These are phyloP conservation scores for Scheffersomyces segobiensis DNA, from an alignment of 1,139 yeast species.

Conservation along the genomic window DNA sequence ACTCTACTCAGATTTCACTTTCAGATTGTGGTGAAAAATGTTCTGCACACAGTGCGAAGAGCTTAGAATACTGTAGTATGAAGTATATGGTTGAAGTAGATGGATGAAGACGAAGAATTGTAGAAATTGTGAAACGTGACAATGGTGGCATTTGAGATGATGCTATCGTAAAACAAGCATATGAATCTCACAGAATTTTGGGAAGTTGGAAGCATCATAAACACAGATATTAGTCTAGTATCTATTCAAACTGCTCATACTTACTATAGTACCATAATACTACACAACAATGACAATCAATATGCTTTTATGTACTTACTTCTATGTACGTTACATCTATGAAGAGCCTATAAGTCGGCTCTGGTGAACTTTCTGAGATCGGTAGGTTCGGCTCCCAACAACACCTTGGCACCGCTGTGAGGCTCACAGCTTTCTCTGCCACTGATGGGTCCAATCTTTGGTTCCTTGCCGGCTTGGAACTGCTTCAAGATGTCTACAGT, in stretches of 20 bases:
- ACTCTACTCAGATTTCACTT: neutral
- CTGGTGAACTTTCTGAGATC: slow-evolving; percentile 67
- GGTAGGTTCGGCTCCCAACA: slow-evolving; percentile 60
- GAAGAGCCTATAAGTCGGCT: slow-evolving; percentile 35
- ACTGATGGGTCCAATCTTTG: slow-evolving; percentile 66
- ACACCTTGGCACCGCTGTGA: slow-evolving; percentile 65
- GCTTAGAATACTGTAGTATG: neutral
- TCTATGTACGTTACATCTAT: neutral
- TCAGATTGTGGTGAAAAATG: neutral
- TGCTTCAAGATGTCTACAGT: slow-evolving; percentile 63
- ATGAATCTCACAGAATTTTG: no score
- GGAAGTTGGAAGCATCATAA: neutral
- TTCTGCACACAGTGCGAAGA: neutral
- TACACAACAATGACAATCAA: neutral
- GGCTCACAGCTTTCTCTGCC: slow-evolving; percentile 81
- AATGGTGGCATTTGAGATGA: neutral
- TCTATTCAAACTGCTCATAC: neutral
- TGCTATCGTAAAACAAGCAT: no score
- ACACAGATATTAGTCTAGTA: neutral
- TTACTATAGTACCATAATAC: neutral
- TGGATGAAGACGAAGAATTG: neutral
- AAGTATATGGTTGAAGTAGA: no score
- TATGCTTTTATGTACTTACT: neutral
- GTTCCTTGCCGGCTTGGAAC: slow-evolving; percentile 63
- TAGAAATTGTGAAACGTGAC: neutral